A percentile compares a stretch with the other conserved stretches of the same genome.
Evolutionary conservation across 1,139 yeast genomes (phyloP).

Genomic region (Meyerozyma guilliermondii): DNA sequence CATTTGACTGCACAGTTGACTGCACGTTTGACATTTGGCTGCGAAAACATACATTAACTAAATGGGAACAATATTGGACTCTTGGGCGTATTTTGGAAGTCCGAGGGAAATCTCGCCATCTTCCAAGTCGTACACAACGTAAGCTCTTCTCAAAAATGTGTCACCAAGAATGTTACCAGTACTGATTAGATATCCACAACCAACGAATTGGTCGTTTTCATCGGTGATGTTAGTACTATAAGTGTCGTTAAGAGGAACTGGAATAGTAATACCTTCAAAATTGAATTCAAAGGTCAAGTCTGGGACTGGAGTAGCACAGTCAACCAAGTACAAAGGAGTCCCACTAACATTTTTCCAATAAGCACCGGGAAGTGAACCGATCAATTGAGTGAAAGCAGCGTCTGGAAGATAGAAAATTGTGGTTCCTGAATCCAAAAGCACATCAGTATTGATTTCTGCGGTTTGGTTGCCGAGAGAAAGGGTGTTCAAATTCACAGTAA

Average conservation of each 20-base stretch:
- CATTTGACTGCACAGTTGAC: too few relatives aligned
- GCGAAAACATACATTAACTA: too few relatives aligned
- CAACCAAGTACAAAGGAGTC: too few relatives aligned
- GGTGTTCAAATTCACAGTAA: background rate
- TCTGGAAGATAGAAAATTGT: too few relatives aligned
- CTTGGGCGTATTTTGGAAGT: too few relatives aligned
- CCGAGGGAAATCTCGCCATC: too few relatives aligned
- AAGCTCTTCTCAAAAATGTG: slow-evolving; percentile 26
- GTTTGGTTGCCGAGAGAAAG: too few relatives aligned
- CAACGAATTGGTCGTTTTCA: background rate
- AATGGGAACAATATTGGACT: too few relatives aligned
- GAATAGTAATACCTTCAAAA: slow-evolving; percentile 9
- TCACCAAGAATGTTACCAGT: slow-evolving; percentile 19
- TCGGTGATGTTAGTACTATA: background rate
- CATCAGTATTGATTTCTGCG: background rate
- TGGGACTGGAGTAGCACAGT: background rate
- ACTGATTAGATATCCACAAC: background rate
- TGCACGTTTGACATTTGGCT: too few relatives aligned
- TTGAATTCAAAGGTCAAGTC: slow-evolving; percentile 3
- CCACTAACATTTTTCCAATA: background rate
- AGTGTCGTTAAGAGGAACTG: slow-evolving; percentile 6
- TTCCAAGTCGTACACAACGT: slow-evolving; percentile 24
- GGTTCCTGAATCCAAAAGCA: background rate
- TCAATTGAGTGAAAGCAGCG: background rate
- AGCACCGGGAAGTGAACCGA: too few relatives aligned